Evolutionary conservation across 1,139 yeast species (phyloP).

Genomic region (Suhomyces panamericanus): DNA sequence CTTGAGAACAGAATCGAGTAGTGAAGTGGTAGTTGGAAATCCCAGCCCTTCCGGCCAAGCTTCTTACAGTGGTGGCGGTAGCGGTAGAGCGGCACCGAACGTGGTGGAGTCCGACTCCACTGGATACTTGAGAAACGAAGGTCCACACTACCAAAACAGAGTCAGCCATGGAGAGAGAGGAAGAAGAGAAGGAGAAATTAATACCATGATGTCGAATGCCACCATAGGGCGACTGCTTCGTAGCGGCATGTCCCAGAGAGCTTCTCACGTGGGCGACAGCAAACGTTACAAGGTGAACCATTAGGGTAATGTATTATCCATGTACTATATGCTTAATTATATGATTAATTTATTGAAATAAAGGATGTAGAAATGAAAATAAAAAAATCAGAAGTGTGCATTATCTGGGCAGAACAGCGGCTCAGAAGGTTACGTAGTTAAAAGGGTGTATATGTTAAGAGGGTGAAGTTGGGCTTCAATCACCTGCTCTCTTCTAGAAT

Average conservation of each 20-base stretch:
- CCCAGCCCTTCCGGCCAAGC: background rate
- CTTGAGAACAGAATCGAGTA: slow-evolving; percentile 20
- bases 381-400: too few relatives aligned
- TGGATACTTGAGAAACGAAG: slow-evolving; percentile 2
- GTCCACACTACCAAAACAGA: slow-evolving; percentile 7
- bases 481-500: too few relatives aligned
- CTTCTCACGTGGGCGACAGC: slow-evolving; percentile 7
- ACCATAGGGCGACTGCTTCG: slow-evolving; percentile 5
- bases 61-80: background rate
- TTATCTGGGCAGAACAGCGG: too few relatives aligned
- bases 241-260: slow-evolving; percentile 6
- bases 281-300: slow-evolving; percentile 17
- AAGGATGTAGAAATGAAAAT: too few relatives aligned
- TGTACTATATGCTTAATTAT: slow-evolving; percentile 5
- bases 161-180: slow-evolving; percentile 1
- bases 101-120: background rate
- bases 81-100: background rate
- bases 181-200: slow-evolving; percentile 5
- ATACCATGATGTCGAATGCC: slow-evolving; percentile 9
- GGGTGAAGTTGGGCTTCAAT: too few relatives aligned
- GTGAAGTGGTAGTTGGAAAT: slow-evolving; percentile 3
- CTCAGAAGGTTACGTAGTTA: too few relatives aligned
- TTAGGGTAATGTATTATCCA: slow-evolving; percentile 11
- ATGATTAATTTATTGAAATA: background rate
- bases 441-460: too few relatives aligned